These are phyloP conservation scores for Eucalyptus curtisii DNA, from an alignment of 345 rosid genomes.

Conservation along the genomic window DNA sequence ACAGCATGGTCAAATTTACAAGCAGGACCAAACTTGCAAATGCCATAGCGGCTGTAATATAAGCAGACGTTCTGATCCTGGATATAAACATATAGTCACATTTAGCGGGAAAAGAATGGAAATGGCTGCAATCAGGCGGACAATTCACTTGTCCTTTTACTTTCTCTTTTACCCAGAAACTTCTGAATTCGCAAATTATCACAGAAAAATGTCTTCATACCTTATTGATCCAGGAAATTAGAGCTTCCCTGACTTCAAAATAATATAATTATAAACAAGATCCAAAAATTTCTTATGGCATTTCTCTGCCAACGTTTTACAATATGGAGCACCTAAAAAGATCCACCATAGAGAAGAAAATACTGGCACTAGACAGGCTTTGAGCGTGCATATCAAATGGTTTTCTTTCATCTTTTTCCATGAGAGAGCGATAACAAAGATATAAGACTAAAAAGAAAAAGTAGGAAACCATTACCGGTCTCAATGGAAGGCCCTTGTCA, in stretches of 20 bases:
- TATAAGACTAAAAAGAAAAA: background rate
- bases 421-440: background rate
- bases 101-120: background rate
- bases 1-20: slow-evolving; percentile 68
- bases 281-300: background rate
- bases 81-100: background rate
- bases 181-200: background rate
- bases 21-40: slow-evolving; percentile 93
- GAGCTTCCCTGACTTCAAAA: background rate
- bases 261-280: background rate
- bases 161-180: background rate
- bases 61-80: slow-evolving; percentile 75
- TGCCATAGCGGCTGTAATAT: slow-evolving; percentile 84
- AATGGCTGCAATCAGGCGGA: background rate
- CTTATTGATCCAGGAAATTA: background rate
- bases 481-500: slow-evolving; percentile 86
- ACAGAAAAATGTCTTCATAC: background rate
- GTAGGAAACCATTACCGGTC: slow-evolving; percentile 53
- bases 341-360: background rate
- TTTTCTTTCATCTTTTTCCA: background rate
- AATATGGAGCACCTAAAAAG: background rate
- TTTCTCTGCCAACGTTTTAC: background rate
- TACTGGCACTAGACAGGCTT: background rate
- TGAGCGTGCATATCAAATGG: background rate
- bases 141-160: background rate